These are phyloP conservation scores for Alternaria postmessia DNA, from an alignment of 2,329 filamentous ascomycete genomes.

Conservation along the genomic window DNA sequence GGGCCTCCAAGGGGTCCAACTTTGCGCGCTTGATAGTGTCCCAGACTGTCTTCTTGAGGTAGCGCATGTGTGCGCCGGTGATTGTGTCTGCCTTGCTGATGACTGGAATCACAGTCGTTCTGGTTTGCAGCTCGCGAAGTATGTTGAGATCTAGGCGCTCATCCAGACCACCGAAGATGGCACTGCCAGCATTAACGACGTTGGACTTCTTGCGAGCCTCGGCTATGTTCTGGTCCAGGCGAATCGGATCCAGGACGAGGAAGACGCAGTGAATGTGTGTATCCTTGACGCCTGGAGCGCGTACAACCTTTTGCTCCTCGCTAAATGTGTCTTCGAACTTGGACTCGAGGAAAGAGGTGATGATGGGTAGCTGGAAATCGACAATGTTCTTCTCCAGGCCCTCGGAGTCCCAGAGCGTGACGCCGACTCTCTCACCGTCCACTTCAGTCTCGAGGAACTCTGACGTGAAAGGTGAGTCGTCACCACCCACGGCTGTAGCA, in stretches of 20 bases:
- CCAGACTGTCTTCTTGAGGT: constrained; percentile 90
- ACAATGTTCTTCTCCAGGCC: constrained; percentile 94
- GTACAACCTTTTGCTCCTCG: constrained; percentile 97
- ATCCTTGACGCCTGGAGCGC: constrained; percentile 90
- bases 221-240: constrained; percentile 80
- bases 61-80: constrained; percentile 91
- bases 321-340: constrained; percentile 98
- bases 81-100: constrained; percentile 97
- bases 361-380: constrained; percentile 90
- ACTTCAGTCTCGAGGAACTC: constrained; percentile 95
- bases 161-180: constrained; percentile 75
- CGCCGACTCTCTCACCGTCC: constrained; percentile 85
- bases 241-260: constrained; percentile 85
- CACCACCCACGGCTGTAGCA: constrained; percentile 55
- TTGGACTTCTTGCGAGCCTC: constrained; percentile 69
- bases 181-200: constrained; percentile 53
- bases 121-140: constrained; percentile 84
- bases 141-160: constrained; percentile 91
- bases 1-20: constrained; percentile 85
- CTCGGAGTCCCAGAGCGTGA: constrained; percentile 96
- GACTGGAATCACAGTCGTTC: constrained; percentile 93
- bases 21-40: constrained; percentile 84
- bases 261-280: constrained; percentile 98
- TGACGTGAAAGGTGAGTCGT: constrained; percentile 72
- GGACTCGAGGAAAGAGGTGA: constrained; percentile 91